Percentiles rank a stretch among this genome's conserved stretches.
Conservation (phyloP, 2,329 filamentous ascomycete genomes). For the Ilyonectria robusta region DNA sequence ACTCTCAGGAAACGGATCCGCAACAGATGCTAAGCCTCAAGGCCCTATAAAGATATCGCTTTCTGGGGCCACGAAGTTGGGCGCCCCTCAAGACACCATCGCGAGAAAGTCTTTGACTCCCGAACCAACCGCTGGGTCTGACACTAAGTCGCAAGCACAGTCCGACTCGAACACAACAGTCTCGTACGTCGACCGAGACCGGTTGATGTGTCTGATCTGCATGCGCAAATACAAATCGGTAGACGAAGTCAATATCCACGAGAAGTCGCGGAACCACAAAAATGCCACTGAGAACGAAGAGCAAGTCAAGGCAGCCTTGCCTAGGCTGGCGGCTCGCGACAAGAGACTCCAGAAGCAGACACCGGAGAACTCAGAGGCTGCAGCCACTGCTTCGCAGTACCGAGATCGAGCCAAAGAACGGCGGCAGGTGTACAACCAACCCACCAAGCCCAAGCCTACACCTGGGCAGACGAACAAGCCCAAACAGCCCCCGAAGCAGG, state of each 20-base stretch:
- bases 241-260: conserved; percentile 60
- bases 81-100: conserved; percentile 24
- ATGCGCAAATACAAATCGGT: conserved; percentile 63
- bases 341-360: conserved; percentile 52
- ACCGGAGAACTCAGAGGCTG: conserved; percentile 42
- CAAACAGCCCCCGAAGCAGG: conserved; percentile 39
- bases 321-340: conserved; percentile 57
- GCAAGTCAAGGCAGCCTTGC: conserved; percentile 65
- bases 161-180: conserved; percentile 31
- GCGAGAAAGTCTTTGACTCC: conserved; percentile 30
- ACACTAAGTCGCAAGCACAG: conserved; percentile 11
- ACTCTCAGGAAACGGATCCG: conserved; percentile 29
- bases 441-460: conserved; percentile 62
- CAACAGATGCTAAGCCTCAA: conserved; percentile 38
- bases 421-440: conserved; percentile 73
- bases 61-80: conserved; percentile 41
- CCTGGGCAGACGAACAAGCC: conserved; percentile 54
- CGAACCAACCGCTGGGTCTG: conserved; percentile 19
- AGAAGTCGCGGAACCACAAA: conserved; percentile 59
- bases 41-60: conserved; percentile 53
- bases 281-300: conserved; percentile 57
- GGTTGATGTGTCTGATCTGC: conserved; percentile 61
- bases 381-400: conserved; percentile 59
- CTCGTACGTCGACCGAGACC: conserved; percentile 73
- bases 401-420: conserved; percentile 79